phyloP scores from a whole-genome alignment of 306 rosid genomes.

The Pterocarpus santalinus region DNA sequence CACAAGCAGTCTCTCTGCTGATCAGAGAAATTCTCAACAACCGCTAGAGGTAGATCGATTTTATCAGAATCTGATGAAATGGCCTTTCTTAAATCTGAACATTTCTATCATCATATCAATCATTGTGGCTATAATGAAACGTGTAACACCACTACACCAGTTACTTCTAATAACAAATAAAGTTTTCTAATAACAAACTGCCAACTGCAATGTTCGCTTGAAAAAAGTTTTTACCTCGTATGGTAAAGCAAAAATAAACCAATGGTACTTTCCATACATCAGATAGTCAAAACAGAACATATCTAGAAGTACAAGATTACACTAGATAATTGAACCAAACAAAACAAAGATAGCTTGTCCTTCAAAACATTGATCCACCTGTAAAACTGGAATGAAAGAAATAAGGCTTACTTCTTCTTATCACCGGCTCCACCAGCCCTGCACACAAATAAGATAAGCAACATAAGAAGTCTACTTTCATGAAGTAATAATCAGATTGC shows the following conservation, averaged over 20 bases:
- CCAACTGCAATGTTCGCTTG: neutral
- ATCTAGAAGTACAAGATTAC: constrained; percentile 18
- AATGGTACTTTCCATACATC: constrained; percentile 31
- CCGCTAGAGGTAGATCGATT: no score
- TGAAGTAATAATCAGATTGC: neutral
- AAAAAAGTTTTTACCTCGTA: neutral
- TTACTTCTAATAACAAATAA: neutral
- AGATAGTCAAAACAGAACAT: constrained; percentile 32
- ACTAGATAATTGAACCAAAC: constrained; percentile 17
- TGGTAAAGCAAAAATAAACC: neutral
- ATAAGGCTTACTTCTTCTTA: constrained; percentile 69
- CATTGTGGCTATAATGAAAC: neutral
- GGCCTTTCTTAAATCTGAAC: neutral
- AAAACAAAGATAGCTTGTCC: constrained; percentile 35
- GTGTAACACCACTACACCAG: neutral
- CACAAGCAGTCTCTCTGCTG: no score
- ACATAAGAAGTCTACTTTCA: neutral
- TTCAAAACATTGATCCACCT: constrained; percentile 31
- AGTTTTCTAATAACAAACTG: neutral
- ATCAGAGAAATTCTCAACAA: no score
- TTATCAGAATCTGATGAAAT: neutral
- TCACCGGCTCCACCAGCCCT: constrained; percentile 92
- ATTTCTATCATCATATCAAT: neutral
- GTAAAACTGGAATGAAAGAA: neutral
- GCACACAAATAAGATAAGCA: constrained; percentile 32